phyloP scores from a whole-genome alignment of 352 stramenopile species.

The Thalassiosira hispida region DNA sequence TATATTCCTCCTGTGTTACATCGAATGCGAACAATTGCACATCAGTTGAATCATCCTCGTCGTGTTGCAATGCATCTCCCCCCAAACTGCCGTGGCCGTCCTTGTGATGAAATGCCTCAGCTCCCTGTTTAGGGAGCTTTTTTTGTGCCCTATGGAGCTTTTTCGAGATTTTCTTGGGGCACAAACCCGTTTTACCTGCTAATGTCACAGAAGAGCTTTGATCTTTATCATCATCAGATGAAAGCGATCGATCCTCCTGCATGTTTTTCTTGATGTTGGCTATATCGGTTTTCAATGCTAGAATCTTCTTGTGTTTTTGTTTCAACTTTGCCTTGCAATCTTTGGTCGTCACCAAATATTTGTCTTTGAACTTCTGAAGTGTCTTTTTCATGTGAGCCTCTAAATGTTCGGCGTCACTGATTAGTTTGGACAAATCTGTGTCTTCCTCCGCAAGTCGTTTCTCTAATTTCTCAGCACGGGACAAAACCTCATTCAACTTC shows the following conservation, averaged over 20 bases:
- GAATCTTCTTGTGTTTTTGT: background rate
- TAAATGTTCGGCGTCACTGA: background rate
- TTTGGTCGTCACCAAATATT: background rate
- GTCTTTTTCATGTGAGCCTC: background rate
- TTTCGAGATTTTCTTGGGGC: too few relatives aligned
- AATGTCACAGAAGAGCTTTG: background rate
- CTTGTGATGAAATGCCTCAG: background rate
- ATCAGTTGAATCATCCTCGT: conserved; percentile 1
- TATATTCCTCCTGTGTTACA: conserved; percentile 7
- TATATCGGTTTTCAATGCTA: conserved; percentile 4
- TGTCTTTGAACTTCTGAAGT: background rate
- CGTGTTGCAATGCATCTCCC: background rate
- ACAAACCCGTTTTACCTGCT: background rate
- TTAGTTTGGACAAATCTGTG: background rate
- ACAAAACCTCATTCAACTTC: background rate
- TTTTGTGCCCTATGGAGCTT: too few relatives aligned
- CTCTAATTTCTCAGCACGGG: background rate
- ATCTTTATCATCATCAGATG: conserved; percentile 2
- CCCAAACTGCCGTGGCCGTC: background rate
- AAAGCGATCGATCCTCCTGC: background rate
- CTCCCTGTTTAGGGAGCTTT: background rate
- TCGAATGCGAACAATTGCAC: conserved; percentile 18
- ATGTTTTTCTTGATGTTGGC: background rate
- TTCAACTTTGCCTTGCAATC: background rate
- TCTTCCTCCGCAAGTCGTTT: background rate